These are phyloP conservation scores for Cutaneotrichosporon curvatum DNA, from an alignment of 1,284 basidiomycete species.

Conservation along the genomic window DNA sequence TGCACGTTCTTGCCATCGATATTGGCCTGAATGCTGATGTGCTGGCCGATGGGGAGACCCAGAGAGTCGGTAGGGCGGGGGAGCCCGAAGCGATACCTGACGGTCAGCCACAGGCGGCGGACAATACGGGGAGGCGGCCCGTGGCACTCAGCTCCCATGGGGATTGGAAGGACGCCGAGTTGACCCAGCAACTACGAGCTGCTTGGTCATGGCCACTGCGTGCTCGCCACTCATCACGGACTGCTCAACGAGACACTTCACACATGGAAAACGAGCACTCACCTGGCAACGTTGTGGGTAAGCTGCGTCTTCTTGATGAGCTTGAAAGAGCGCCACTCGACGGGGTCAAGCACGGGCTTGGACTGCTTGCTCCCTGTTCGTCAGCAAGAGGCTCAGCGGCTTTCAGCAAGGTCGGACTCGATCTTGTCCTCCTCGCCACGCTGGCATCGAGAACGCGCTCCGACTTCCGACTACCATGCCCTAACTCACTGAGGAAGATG, in stretches of 20 bases:
- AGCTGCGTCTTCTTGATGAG: conserved; percentile 73
- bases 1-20: conserved; percentile 84
- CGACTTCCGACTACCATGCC: not conserved
- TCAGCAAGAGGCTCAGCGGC: no score
- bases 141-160: no score
- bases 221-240: no score
- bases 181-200: no score
- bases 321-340: conserved; percentile 70
- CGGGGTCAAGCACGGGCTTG: conserved; percentile 30
- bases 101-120: not conserved
- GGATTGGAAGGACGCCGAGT: no score
- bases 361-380: not conserved
- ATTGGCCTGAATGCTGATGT: conserved; percentile 84
- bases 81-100: conserved; percentile 86
- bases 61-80: conserved; percentile 66
- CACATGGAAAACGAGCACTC: no score
- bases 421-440: no score
- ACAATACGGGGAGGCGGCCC: no score
- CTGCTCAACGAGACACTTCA: no score
- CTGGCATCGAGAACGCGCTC: no score
- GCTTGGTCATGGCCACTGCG: no score
- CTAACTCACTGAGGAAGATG: not conserved
- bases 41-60: conserved; percentile 92
- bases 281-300: conserved; percentile 95
- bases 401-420: no score